These are phyloP conservation scores for Fraxinus americana DNA, from an alignment of 257 asterid genomes.

Conservation along the genomic window DNA sequence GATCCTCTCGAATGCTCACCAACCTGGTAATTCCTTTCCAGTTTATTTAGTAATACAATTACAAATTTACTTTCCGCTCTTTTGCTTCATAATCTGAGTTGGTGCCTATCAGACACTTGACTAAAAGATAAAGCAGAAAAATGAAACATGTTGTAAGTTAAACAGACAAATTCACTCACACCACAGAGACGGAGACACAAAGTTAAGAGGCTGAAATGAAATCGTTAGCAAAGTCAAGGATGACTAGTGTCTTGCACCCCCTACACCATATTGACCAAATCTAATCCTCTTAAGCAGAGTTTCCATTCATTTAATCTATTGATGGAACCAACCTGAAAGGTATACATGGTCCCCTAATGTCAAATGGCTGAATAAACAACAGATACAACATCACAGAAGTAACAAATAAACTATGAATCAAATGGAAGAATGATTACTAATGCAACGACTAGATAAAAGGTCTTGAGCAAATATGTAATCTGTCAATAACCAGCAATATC, in stretches of 20 bases:
- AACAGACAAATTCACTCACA: conserved; percentile 6
- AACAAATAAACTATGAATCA: neutral
- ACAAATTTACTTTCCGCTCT: too few species aligned
- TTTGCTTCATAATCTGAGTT: too few species aligned
- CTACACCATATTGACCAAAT: neutral
- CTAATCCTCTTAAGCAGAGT: neutral
- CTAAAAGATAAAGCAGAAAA: neutral
- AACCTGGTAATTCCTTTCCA: too few species aligned
- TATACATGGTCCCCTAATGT: neutral
- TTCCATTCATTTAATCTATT: neutral
- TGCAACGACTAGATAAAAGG: neutral
- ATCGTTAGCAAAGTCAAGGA: neutral
- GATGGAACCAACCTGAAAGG: conserved; percentile 3
- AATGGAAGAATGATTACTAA: neutral
- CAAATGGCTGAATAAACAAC: neutral
- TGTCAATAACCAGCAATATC: neutral
- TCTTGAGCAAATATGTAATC: neutral
- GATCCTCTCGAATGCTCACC: too few species aligned
- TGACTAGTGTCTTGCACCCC: neutral
- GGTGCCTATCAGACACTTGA: neutral
- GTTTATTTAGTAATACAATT: too few species aligned
- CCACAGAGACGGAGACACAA: neutral
- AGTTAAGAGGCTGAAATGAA: neutral
- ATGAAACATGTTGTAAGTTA: neutral
- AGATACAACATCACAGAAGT: neutral